Base-by-base conservation (phyloP, 202 grass and related monocot species). In the Cymbopogon flexuosus region DNA sequence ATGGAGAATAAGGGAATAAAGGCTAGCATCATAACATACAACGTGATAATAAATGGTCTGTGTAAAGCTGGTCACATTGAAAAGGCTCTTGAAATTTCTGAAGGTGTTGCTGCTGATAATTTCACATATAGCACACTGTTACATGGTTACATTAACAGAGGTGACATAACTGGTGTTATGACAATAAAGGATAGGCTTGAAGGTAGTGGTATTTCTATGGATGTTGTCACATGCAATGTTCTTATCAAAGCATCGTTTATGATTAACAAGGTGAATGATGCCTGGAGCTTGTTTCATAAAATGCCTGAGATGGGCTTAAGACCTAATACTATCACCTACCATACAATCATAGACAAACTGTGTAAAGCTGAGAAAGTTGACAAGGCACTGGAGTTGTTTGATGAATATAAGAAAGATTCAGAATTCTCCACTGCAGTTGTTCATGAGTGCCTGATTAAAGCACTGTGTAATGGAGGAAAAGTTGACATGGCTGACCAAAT, bases 101-200 rank as follows among this genome's bases (percentile, higher is more conserved):
- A 93, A 83, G 79, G 79, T 83, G 75, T 93, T 45, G 68, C 36
- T 54, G 69, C 78, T 68, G 91, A 97, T 91, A 97, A 97, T 79
- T 89, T 93, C 89, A 93, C 90, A 59, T 97, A 91, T 76, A 89
- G 88, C 75, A 89, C 82, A 23, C 84, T 97, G 63, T 90, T 97
- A 82, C 93, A 91, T 86, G 88, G 88, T 78, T 90, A 84, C 76
- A 72, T 84, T 42, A 97, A 88, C 60, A 80, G 65, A 85, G 72
- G 73, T 24, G 81, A 97, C 86, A 65, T 58, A 13, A 41, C 13
- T 1, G 68, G 87, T 58, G 36, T 91, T 72, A 82, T 93, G 82
- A 73, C 34, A 54, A 80, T 88, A 73, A 93, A 88, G 75, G 73
- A 15, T 37, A 93, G 84, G 56, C 82, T 97, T 56, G 87, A 90